These are phyloP conservation scores for Oryza glumipatula DNA, from an alignment of 176 grass and related monocot species.

Conservation along the genomic window DNA sequence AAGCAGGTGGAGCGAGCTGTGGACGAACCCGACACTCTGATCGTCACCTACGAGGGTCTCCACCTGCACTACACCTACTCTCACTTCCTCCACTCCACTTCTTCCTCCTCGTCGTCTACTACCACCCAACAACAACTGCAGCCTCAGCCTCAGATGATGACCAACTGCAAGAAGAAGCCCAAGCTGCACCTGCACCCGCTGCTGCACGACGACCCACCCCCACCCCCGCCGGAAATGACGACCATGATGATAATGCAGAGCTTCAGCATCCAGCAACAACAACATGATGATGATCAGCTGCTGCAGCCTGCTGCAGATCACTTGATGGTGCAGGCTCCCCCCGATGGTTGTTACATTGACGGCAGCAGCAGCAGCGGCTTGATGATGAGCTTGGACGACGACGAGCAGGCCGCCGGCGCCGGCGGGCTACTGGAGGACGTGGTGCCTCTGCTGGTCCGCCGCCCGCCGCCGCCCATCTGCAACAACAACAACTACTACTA, in stretches of 20 bases:
- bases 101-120: too few relatives aligned
- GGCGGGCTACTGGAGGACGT: conserved; percentile 75
- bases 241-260: not conserved
- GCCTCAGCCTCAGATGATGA: not conserved
- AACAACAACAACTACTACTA: conserved; percentile 8
- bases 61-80: conserved; percentile 93
- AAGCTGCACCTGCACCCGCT: conserved; percentile 40
- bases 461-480: conserved; percentile 29
- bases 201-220: not conserved
- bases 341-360: not conserved
- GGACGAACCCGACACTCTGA: conserved; percentile 70
- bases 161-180: conserved; percentile 50
- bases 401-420: too few relatives aligned
- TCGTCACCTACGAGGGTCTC: conserved; percentile 91
- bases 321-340: too few relatives aligned
- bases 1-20: conserved; percentile 82
- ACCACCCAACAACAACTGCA: not conserved
- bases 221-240: not conserved
- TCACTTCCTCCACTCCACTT: conserved; percentile 47
- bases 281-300: not conserved
- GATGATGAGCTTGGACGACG: not conserved
- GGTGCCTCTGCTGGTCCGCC: conserved; percentile 69
- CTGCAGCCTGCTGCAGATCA: too few relatives aligned
- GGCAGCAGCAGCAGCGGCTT: not conserved
- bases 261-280: not conserved